These are phyloP conservation scores for Cutaneotrichosporon cavernicola DNA, from an alignment of 1,284 basidiomycete genomes.

Conservation along the genomic window DNA sequence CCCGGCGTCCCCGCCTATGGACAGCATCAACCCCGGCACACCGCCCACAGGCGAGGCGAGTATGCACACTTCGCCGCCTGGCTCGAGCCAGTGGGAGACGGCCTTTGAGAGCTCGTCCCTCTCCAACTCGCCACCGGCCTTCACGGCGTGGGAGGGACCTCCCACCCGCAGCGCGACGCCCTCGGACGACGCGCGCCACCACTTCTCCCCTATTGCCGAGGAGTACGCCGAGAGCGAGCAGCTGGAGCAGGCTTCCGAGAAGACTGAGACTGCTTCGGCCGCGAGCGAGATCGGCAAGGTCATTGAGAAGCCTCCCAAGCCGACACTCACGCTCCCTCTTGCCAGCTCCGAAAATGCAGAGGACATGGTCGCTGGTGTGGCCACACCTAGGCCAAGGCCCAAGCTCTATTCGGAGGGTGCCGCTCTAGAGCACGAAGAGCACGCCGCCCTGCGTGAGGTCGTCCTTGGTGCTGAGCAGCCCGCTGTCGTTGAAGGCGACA, in stretches of 20 bases:
- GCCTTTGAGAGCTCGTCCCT: conserved; percentile 11
- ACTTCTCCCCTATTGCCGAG: conserved; percentile 12
- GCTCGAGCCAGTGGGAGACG: conserved; percentile 14
- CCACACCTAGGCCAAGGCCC: not conserved
- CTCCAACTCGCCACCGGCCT: conserved; percentile 10
- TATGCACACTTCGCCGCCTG: conserved; percentile 9
- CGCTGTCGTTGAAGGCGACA: not conserved
- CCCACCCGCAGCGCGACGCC: conserved; percentile 15
- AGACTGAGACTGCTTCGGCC: conserved; percentile 5
- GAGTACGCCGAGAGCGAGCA: conserved; percentile 11
- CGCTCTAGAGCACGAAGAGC: not conserved
- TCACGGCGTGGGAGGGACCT: conserved; percentile 16
- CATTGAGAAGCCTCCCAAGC: not conserved
- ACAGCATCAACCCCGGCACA: conserved; percentile 1
- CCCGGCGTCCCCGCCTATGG: not conserved
- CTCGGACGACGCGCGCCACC: conserved; percentile 2
- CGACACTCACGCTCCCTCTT: conserved; percentile 3
- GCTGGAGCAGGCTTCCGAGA: conserved; percentile 8
- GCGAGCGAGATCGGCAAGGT: not conserved
- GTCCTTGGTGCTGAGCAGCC: not conserved
- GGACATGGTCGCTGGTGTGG: not conserved
- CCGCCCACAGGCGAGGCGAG: not conserved
- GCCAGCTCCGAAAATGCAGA: not conserved
- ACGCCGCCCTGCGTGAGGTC: conserved; percentile 1
- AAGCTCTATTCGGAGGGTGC: conserved; percentile 4